Evolutionary conservation across 345 rosid genomes (phyloP).

Genomic region (Abelmoschus esculentus): DNA sequence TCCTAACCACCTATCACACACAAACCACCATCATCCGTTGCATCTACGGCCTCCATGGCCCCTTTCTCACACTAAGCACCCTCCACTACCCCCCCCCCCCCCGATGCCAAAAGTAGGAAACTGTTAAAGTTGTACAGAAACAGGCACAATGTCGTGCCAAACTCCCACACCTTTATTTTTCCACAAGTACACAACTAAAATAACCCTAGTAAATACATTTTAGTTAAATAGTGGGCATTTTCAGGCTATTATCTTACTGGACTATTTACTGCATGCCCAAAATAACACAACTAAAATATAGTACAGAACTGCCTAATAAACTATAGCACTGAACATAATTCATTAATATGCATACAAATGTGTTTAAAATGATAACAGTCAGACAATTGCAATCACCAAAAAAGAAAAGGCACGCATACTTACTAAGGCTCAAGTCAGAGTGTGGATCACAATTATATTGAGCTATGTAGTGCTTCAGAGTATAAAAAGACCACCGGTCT

Average conservation of each 20-base stretch:
- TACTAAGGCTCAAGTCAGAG: slow-evolving; percentile 82
- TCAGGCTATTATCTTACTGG: too few relatives aligned
- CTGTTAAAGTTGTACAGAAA: not conserved
- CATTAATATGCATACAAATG: not conserved
- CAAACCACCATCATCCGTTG: too few relatives aligned
- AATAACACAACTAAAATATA: not conserved
- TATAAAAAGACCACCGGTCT: slow-evolving; percentile 84
- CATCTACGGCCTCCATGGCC: too few relatives aligned
- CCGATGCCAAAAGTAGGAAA: not conserved
- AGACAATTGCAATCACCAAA: slow-evolving; percentile 1
- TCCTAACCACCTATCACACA: too few relatives aligned
- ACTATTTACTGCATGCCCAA: too few relatives aligned
- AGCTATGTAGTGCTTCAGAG: slow-evolving; percentile 64
- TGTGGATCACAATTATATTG: slow-evolving; percentile 77
- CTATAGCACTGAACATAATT: not conserved
- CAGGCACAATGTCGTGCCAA: not conserved
- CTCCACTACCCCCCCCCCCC: not conserved
- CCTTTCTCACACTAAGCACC: too few relatives aligned
- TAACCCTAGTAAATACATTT: too few relatives aligned
- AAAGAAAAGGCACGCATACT: slow-evolving; percentile 22
- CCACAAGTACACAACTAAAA: too few relatives aligned
- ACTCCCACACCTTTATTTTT: not conserved
- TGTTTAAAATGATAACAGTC: not conserved
- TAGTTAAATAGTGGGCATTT: too few relatives aligned
- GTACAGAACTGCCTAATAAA: not conserved